phyloP scores from a whole-genome alignment of 1,284 basidiomycete species.

The Inonotus obliquus region DNA sequence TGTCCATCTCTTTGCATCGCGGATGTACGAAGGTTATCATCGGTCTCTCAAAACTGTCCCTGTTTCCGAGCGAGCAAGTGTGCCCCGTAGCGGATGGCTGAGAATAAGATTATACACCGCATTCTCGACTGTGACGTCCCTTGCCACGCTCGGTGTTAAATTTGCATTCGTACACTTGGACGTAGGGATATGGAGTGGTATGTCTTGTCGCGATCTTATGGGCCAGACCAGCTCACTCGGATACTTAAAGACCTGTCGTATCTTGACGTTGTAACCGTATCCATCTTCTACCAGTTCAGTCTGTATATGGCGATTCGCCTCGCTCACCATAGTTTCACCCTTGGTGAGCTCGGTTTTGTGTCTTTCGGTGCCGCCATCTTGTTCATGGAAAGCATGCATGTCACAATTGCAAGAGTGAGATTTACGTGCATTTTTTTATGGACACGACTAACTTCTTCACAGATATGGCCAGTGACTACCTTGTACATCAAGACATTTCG shows the following conservation, averaged over 20 bases:
- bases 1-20: slow-evolving; percentile 71
- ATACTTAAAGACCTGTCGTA: slow-evolving; percentile 60
- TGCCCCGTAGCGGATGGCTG: slow-evolving; percentile 66
- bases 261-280: slow-evolving; percentile 73
- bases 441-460: slow-evolving; percentile 20
- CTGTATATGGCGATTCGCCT: slow-evolving; percentile 88
- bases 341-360: slow-evolving; percentile 90
- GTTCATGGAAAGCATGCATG: slow-evolving; percentile 79
- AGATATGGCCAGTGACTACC: slow-evolving; percentile 82
- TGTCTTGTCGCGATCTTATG: slow-evolving; percentile 21
- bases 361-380: slow-evolving; percentile 85
- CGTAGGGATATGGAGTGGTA: slow-evolving; percentile 65
- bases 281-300: slow-evolving; percentile 87
- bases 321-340: slow-evolving; percentile 89
- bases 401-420: slow-evolving; percentile 76
- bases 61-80: slow-evolving; percentile 66
- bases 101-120: slow-evolving; percentile 57
- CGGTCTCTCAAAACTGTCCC: slow-evolving; percentile 37
- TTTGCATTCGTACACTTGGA: slow-evolving; percentile 38
- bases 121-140: slow-evolving; percentile 52
- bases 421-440: background rate
- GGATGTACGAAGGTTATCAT: slow-evolving; percentile 60
- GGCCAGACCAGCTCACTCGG: slow-evolving; percentile 13
- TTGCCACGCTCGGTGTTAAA: slow-evolving; percentile 45
- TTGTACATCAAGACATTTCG: slow-evolving; percentile 91